Evolutionary conservation across 2,329 filamentous ascomycete species (phyloP).

Genomic region (Fusarium marasasianum): DNA sequence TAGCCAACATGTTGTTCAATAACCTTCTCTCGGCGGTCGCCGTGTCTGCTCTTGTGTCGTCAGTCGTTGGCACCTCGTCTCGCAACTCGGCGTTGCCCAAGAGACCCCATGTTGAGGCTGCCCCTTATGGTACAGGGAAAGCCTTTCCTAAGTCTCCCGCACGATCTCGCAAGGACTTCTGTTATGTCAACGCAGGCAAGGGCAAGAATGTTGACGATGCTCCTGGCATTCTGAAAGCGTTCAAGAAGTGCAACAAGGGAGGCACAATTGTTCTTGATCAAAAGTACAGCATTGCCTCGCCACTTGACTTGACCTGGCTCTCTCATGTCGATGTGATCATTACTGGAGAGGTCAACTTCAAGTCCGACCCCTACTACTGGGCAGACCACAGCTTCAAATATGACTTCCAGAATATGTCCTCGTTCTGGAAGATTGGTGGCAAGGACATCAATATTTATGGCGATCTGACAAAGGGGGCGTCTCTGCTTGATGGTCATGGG

Average conservation of each 20-base stretch:
- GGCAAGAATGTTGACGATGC: conserved; percentile 30
- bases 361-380: conserved; percentile 75
- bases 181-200: conserved; percentile 31
- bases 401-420: conserved; percentile 70
- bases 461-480: conserved; percentile 69
- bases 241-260: conserved; percentile 65
- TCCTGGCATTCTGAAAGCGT: conserved; percentile 31
- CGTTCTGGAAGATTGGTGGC: conserved; percentile 47
- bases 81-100: conserved; percentile 10
- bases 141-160: conserved; percentile 28
- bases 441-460: conserved; percentile 70
- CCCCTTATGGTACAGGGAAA: conserved; percentile 31
- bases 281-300: conserved; percentile 70
- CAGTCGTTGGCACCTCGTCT: conserved; percentile 2
- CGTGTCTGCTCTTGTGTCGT: conserved; percentile 23
- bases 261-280: conserved; percentile 69
- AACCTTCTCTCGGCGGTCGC: conserved; percentile 17
- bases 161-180: conserved; percentile 18
- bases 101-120: conserved; percentile 28
- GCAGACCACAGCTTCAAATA: conserved; percentile 70
- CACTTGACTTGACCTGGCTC: conserved; percentile 72
- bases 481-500: conserved; percentile 65
- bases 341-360: conserved; percentile 67
- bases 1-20: conserved; percentile 6
- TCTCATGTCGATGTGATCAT: conserved; percentile 69